phyloP scores from a whole-genome alignment of 208 protist species.

The Acanthamoeba lenticulata region DNA sequence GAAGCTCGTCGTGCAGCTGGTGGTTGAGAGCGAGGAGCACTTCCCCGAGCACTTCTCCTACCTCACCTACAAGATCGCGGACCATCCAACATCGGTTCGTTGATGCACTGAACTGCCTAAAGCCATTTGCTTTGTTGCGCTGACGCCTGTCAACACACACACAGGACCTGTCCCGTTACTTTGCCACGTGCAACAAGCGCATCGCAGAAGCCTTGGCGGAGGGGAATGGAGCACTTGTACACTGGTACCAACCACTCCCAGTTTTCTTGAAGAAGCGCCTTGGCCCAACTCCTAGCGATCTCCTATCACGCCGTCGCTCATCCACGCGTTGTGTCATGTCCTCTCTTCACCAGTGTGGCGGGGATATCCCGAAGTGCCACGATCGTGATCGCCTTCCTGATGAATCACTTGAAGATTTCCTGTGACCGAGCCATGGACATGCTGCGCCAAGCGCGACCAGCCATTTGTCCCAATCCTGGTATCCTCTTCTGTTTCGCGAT shows the following conservation, averaged over 20 bases:
- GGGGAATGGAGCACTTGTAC: not conserved
- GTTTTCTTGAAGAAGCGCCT: no score
- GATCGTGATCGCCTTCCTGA: not conserved
- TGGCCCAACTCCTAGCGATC: no score
- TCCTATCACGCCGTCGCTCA: no score
- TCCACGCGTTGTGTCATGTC: no score
- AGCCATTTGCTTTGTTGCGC: not conserved
- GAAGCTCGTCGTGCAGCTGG: not conserved
- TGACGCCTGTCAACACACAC: not conserved
- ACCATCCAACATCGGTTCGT: slow-evolving; percentile 8
- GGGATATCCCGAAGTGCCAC: slow-evolving; percentile 29
- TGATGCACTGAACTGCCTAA: not conserved
- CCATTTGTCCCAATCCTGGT: slow-evolving; percentile 8
- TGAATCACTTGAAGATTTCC: slow-evolving; percentile 11
- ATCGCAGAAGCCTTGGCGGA: not conserved
- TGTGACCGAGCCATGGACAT: not conserved
- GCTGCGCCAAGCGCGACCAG: not conserved
- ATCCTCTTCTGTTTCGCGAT: not conserved
- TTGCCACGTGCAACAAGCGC: not conserved
- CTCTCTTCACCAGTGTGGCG: slow-evolving; percentile 22
- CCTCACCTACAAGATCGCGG: not conserved
- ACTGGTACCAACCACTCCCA: no score
- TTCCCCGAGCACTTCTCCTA: slow-evolving; percentile 16
- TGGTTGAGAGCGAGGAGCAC: not conserved
- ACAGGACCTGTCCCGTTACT: not conserved